Evolutionary conservation across 2,329 filamentous ascomycete genomes (phyloP).

Genomic region (Ceratocystis smalleyi): DNA sequence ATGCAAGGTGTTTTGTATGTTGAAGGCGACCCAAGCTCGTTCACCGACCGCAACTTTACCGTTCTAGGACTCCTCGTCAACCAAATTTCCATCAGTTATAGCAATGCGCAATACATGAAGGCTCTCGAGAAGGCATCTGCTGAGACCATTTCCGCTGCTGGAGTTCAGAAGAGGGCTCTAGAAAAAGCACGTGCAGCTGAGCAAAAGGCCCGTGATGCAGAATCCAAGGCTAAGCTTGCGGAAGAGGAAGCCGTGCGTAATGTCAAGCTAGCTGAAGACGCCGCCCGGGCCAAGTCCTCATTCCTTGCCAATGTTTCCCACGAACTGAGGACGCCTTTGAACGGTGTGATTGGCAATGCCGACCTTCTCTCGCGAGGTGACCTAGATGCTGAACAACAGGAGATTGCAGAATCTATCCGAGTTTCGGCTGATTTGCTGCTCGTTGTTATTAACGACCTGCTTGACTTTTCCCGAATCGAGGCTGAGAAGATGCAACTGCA

Average conservation of each 20-base stretch:
- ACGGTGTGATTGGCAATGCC: constrained; percentile 78
- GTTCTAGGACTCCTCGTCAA: constrained; percentile 58
- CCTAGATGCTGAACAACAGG: constrained; percentile 59
- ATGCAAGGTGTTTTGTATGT: constrained; percentile 62
- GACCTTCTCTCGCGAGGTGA: constrained; percentile 66
- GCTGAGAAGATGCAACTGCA: constrained; percentile 75
- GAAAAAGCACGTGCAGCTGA: constrained; percentile 41
- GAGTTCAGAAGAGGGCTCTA: constrained; percentile 58
- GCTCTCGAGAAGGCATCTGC: constrained; percentile 63
- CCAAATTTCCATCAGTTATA: constrained; percentile 60
- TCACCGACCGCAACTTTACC: constrained; percentile 57
- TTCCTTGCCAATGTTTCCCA: constrained; percentile 70
- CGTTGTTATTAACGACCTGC: constrained; percentile 89
- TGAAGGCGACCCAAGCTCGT: constrained; percentile 57
- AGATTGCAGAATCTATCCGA: constrained; percentile 77
- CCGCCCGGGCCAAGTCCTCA: constrained; percentile 67
- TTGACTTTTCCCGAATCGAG: constrained; percentile 91
- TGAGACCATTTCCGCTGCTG: constrained; percentile 63
- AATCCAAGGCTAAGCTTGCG: constrained; percentile 60
- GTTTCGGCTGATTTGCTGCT: constrained; percentile 74
- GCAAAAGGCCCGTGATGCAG: constrained; percentile 34
- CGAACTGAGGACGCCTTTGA: constrained; percentile 67
- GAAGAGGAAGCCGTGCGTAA: constrained; percentile 64
- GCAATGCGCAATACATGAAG: constrained; percentile 51
- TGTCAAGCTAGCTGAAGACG: constrained; percentile 68